Evolutionary conservation across 208 protist species (phyloP), one percentile per base, ranked within the genome.

Genomic region (Ichthyophonus hoferi): DNA sequence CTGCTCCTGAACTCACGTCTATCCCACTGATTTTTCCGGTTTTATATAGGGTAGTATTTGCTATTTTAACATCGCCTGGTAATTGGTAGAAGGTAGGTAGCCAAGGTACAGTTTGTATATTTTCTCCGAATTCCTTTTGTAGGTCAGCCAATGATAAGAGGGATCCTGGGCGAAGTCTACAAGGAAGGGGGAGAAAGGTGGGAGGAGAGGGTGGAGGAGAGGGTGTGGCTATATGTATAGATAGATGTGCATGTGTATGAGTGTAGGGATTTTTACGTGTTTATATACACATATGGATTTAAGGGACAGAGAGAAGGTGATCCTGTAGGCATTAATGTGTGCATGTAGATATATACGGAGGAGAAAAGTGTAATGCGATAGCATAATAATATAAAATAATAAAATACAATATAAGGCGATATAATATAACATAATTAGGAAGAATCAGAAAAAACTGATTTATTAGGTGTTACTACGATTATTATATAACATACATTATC

Each of bases 1-100:
- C 90, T 17, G 87, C 90, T 34, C 87, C 83, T 40, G 81, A 85
- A 37, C 81, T 85, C 12, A 85, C 81, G 33, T 85, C 81, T 42
- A 85, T 85, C 2, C 81, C 81, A 85, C 39, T 41, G 40, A 85
- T 42, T 3, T 3, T 17, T 42, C 81, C 81, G 2, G 35, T n/a
- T 7, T 24, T 40, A 34, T 85, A 85, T 3, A 85, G 39, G 0
- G 12, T 7, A 7, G 14, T 85, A 34, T 40, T 85, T 39, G 39
- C 81, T 42, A 85, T 17, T 85, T 37, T 39, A n/a, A n/a, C 35
- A 12, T 40, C 14, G 2, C n/a, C 81, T n/a, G 24, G 38, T n/a
- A 85, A 34, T 24, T 24, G n/a, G 81, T 58, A 85, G 39, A 85
- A 85, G 24, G 50, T n/a, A n/a, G 50, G 50, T 7, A 67, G 50